phyloP scores from a whole-genome alignment of 345 rosid genomes.

The Salix suchowensis region DNA sequence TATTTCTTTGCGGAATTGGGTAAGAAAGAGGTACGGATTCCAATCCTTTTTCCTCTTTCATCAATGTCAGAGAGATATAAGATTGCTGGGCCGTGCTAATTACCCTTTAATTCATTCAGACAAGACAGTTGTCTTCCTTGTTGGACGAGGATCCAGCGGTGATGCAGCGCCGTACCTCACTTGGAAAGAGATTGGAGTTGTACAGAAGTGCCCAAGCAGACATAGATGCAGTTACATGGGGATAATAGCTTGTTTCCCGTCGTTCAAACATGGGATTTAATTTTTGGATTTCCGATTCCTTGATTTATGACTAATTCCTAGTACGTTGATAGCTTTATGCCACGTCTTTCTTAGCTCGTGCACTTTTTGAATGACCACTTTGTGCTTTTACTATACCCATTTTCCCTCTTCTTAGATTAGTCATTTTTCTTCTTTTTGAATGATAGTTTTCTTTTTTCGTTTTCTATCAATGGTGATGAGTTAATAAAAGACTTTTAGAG shows the following conservation, averaged over 20 bases:
- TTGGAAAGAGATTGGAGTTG: slow-evolving; percentile 77
- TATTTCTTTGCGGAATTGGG: slow-evolving; percentile 83
- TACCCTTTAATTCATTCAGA: slow-evolving; percentile 29
- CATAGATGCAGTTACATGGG: slow-evolving; percentile 89
- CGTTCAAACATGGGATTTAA: not conserved
- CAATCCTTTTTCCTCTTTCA: not conserved
- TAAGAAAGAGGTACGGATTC: slow-evolving; percentile 56
- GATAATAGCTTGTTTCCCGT: not conserved
- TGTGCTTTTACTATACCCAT: not conserved
- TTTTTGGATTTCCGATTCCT: not conserved
- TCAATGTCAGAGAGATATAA: not conserved
- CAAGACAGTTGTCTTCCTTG: slow-evolving; percentile 49
- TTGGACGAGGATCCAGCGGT: slow-evolving; percentile 87
- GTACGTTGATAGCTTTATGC: not conserved
- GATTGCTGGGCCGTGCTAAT: not conserved
- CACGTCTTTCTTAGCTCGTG: not conserved
- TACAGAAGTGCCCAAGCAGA: slow-evolving; percentile 86
- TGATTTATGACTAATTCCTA: not conserved
- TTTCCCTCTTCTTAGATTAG: not conserved
- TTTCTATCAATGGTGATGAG: not conserved
- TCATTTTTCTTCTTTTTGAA: not conserved
- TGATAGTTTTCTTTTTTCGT: not conserved
- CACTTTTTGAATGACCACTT: not conserved
- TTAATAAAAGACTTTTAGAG: too few species aligned
- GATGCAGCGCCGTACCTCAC: slow-evolving; percentile 59